Conservation (phyloP, 2,329 filamentous ascomycete species). For the Exophiala viscosa region DNA sequence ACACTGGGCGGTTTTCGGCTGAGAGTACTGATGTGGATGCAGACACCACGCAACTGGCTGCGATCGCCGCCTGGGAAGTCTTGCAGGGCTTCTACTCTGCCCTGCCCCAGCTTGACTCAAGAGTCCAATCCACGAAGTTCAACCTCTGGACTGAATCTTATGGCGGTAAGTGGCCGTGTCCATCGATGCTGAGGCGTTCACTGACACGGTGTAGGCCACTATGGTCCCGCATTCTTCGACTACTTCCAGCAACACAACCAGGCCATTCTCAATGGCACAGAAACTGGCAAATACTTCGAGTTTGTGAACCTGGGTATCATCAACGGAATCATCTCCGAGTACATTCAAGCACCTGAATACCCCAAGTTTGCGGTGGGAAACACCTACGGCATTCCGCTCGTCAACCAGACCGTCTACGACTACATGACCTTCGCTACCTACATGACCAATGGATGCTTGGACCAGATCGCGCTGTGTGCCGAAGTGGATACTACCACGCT, state of each 20-base stretch:
- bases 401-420: conserved; percentile 58
- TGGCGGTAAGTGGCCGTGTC: conserved; percentile 14
- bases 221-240: conserved; percentile 54
- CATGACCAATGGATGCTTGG: conserved; percentile 59
- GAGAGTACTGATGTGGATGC: conserved; percentile 5
- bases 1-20: background rate
- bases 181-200: background rate
- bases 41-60: conserved; percentile 56
- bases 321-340: conserved; percentile 55
- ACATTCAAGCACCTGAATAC: conserved; percentile 49
- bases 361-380: conserved; percentile 54
- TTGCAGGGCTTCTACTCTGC: conserved; percentile 53
- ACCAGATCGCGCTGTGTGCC: conserved; percentile 65
- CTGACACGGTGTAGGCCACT: conserved; percentile 38
- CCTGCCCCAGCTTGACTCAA: conserved; percentile 47
- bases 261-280: conserved; percentile 49
- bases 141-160: conserved; percentile 56
- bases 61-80: conserved; percentile 53
- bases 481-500: conserved; percentile 58
- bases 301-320: conserved; percentile 55
- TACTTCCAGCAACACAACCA: conserved; percentile 58
- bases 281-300: conserved; percentile 49
- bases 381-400: conserved; percentile 52
- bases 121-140: conserved; percentile 52
- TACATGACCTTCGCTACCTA: conserved; percentile 56